Evolutionary conservation across 768 basidiomycete species (phyloP).

Genomic region (Rhizopogon vesiculosus): DNA sequence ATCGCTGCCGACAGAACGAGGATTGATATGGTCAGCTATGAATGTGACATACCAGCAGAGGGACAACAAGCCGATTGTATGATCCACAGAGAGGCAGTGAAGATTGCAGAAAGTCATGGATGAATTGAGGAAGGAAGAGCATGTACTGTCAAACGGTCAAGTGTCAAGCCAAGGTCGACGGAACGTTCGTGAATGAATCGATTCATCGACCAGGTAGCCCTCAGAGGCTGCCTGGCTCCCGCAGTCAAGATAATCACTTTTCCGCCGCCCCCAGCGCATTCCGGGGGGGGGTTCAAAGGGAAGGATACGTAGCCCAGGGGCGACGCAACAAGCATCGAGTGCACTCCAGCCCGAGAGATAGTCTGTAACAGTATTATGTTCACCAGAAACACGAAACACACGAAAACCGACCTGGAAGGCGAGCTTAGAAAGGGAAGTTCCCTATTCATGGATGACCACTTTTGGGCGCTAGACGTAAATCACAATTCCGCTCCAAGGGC

Average conservation of each 20-base stretch:
- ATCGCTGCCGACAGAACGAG: too few relatives aligned
- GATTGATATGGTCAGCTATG: too few relatives aligned
- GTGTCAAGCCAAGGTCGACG: constrained; percentile 13
- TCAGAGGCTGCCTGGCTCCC: background rate
- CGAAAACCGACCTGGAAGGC: constrained; percentile 11
- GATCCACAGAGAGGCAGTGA: too few relatives aligned
- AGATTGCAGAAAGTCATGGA: too few relatives aligned
- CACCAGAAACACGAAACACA: constrained; percentile 18
- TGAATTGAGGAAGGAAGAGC: too few relatives aligned
- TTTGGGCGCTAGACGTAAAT: too few relatives aligned
- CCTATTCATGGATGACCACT: too few relatives aligned
- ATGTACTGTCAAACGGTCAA: too few relatives aligned
- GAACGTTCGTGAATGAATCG: background rate
- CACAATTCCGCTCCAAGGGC: too few relatives aligned
- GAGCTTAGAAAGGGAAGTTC: background rate
- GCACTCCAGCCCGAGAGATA: constrained; percentile 27
- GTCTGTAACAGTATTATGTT: constrained; percentile 20
- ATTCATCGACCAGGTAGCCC: background rate
- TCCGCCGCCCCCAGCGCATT: constrained; percentile 19
- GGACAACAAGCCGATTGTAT: too few relatives aligned
- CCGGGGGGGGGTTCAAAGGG: constrained; percentile 20
- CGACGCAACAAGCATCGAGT: constrained; percentile 14
- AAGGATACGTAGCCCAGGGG: background rate
- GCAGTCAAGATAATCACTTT: background rate
- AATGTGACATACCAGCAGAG: too few relatives aligned